These are phyloP conservation scores for Pneumocystis sp. DNA, from an alignment of 1,139 yeast genomes.

Conservation along the genomic window DNA sequence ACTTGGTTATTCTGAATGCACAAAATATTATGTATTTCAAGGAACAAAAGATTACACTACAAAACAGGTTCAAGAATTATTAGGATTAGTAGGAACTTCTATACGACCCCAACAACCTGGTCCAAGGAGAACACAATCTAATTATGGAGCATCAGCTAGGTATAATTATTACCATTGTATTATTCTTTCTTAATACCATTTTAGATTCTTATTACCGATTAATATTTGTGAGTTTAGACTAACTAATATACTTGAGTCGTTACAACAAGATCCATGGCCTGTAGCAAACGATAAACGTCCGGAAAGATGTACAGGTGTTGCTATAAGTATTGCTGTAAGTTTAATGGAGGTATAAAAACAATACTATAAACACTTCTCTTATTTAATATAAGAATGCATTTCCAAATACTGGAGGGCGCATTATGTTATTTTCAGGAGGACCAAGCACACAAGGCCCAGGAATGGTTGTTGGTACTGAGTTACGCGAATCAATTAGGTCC, in stretches of 20 bases:
- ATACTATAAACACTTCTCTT: background rate
- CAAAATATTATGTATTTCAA: conserved; percentile 74
- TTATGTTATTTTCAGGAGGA: conserved; percentile 85
- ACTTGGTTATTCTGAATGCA: conserved; percentile 61
- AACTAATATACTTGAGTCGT: conserved; percentile 62
- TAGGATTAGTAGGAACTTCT: conserved; percentile 33
- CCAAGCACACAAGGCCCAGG: conserved; percentile 96
- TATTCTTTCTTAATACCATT: conserved; percentile 28
- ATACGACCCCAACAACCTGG: conserved; percentile 27
- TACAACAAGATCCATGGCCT: conserved; percentile 83
- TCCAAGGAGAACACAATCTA: conserved; percentile 17
- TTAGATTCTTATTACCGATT: conserved; percentile 72
- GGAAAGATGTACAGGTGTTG: conserved; percentile 85
- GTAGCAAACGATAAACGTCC: conserved; percentile 80
- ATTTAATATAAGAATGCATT: conserved; percentile 37
- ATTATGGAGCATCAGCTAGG: conserved; percentile 16
- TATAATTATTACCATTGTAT: background rate
- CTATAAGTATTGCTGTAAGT: conserved; percentile 70
- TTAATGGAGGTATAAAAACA: conserved; percentile 37
- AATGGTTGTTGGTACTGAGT: conserved; percentile 75
- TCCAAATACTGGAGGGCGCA: conserved; percentile 79
- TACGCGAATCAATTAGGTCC: conserved; percentile 92
- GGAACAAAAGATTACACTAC: conserved; percentile 80
- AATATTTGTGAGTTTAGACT: conserved; percentile 79
- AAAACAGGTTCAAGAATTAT: conserved; percentile 61